Evolutionary conservation across 441 rosid genomes (phyloP), one percentile per base, ranked within the genome.

Genomic region (Pelargonium australe): DNA sequence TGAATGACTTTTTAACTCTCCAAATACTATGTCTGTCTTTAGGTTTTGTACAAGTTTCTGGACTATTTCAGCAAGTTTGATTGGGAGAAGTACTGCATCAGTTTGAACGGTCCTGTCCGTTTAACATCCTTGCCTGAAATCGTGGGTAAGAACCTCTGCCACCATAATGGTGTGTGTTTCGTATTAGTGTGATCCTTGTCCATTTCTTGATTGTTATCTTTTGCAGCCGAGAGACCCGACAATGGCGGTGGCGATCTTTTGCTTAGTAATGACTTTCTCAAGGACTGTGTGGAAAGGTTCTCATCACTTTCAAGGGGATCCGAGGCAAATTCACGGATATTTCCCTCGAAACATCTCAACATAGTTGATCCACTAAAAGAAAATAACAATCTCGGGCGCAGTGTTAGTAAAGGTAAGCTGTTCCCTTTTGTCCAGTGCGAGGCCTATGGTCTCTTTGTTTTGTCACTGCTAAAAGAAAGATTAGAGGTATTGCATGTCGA

Each of bases 31-130:
- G 11, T 9, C 53, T 16, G 37, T 64, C n/a, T 67, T 13, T 75
- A 93, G 97, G 98, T 93, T 37, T 78, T 93, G 53, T 85, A 86
- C 71, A 93, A 80, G 58, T 89, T 90, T 79, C 80, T 90, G 85
- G 94, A 89, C 70, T 89, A 89, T 79, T 90, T 87, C 64, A 90
- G 98, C 90, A 90, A 93, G 80, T 90, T 93, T 71, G 97, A 93
- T 72, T 93, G 98, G 96, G 97, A 93, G 68, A 93, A 81, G 75
- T 89, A 83, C 69, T 89, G 98, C 68, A 81, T 93, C 69, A 90
- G 91, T 84, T 82, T 93, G 78, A 89, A 78, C 72, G 97, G 97
- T 57, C 98, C 87, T 1, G 84, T 89, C 49, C 79, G 79, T 55
- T 61, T 82, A 74, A 81, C 96, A 4, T 80, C 89, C n/a, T 69